Evolutionary conservation across 345 rosid species (phyloP), one percentile per base, ranked within the genome.

Genomic region (Murraya paniculata): DNA sequence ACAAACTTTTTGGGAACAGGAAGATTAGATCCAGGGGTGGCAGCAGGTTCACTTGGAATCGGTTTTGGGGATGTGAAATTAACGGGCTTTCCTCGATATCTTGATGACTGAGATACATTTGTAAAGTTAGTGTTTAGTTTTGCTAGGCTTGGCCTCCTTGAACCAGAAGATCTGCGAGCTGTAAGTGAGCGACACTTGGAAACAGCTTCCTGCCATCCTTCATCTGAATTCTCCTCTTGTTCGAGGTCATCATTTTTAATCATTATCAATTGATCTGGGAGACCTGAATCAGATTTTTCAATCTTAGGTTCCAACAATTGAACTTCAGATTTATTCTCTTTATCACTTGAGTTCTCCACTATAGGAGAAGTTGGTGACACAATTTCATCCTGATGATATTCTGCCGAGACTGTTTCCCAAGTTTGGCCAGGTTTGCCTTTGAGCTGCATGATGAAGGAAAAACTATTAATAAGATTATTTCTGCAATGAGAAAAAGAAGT

Each of bases 151-250:
- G 96, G 97, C 76, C 95, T 92, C 82, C 86, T 90, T 71, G 91
- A 87, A 83, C 86, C 81, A 74, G 90, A 85, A 76, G 86, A 82
- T 82, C 90, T 91, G 76, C 97, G 94, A 82, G 84, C 84, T 65
- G 94, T 75, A 64, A 88, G 96, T 77, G 91, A 85, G 57, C 98
- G 98, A 28, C 93, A 84, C 88, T 91, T 96, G 3, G 97, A 93
- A 70, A 91, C 94, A 81, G 99, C 98, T 92, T 96, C 98, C 87
- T 96, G 98, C 99, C 99, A 96, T 80, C 99, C 99, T 88, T 96
- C 97, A 82, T 96, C 95, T 11, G 93, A 88, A 60, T 78, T 85
- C 58, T 92, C 94, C 62, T 88, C 92, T 53, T 78, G 90, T 50
- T 64, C 73, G 0, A 70, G 71, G 73, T 85, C 80, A 61, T 86